phyloP scores from a whole-genome alignment of 768 basidiomycete species.

The Suillus lakei region DNA sequence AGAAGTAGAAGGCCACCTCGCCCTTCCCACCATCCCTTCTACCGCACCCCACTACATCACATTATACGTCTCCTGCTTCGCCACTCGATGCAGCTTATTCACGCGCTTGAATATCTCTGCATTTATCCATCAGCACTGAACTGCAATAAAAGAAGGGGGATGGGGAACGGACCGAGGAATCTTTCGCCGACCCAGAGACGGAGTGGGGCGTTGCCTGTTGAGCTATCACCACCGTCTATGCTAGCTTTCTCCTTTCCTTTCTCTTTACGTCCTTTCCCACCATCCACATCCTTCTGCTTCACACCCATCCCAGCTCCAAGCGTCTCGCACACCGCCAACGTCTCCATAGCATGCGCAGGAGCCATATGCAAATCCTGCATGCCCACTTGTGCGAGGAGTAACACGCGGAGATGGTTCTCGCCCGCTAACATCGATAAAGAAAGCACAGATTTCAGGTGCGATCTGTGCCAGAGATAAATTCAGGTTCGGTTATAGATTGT shows the following conservation, averaged over 20 bases:
- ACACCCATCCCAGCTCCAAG: constrained; percentile 72
- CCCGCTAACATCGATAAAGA: constrained; percentile 58
- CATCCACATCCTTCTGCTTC: constrained; percentile 23
- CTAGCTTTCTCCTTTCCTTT: not conserved
- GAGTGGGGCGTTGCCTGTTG: constrained; percentile 66
- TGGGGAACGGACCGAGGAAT: constrained; percentile 54
- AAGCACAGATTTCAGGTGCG: constrained; percentile 60
- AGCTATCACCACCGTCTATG: constrained; percentile 27
- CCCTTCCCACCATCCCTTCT: constrained; percentile 15
- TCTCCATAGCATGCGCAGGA: constrained; percentile 65
- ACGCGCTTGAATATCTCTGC: constrained; percentile 63
- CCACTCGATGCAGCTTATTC: constrained; percentile 52
- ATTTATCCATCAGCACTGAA: not conserved
- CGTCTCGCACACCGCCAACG: constrained; percentile 70
- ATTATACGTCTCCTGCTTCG: constrained; percentile 54
- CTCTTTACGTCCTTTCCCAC: constrained; percentile 30
- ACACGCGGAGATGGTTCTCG: constrained; percentile 77
- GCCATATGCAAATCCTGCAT: constrained; percentile 76
- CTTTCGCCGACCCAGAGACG: constrained; percentile 77
- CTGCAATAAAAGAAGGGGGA: not conserved
- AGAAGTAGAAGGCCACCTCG: not conserved
- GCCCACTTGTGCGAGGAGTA: constrained; percentile 68
- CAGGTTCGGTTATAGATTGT: constrained; percentile 11
- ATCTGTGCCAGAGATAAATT: constrained; percentile 25
- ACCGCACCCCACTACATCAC: constrained; percentile 29